Base-by-base conservation (phyloP, 768 basidiomycete genomes). In the Tricholoma bakamatsutake region DNA sequence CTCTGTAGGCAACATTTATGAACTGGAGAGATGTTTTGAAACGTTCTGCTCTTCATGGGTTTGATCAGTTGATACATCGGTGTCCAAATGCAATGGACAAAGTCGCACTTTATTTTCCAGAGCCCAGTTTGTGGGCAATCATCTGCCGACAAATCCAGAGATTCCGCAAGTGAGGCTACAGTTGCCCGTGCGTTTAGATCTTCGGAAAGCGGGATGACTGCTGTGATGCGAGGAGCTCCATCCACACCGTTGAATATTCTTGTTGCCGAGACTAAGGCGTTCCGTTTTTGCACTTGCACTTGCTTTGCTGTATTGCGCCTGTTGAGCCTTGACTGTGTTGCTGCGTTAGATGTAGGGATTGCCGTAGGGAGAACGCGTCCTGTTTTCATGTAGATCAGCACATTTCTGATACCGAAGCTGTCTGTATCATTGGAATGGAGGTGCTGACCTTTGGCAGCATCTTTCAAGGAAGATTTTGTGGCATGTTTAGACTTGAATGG, bases 11-110 rank as follows among this genome's bases (percentile, higher is more conserved):
- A 2, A 96, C 76, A 40, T 84, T 84, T 52, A 93, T 76, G 69
- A 97, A 90, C 64, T 97, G 94, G 3, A 98, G 75, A 5, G 87
- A 90, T 0, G 93, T 93, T 71, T 90, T 94, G 77, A 93, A 97
- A 18, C 91, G 82, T 49, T 92, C 89, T 35, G 85, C 89, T 66
- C 93, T 95, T 59, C 48, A 55, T 45, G 33, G 35, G 53, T 28
- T 15, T 12, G 37, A 34, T 57, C 52, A 56, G 24, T 35, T 37
- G 57, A 31, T 53, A 39, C 48, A 17, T 18, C 13, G 18, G 31
- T 46, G 28, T 52, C 24, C 12, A 5, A 48, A 17, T 45, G 34
- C 24, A 45, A 18, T 39, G 37, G 52, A n/a, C 34, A 24, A 18
- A 46, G 18, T 73, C 80, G 54, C 52, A 92, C 90, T 74, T 86